Conservation (phyloP, 176 grass and related monocot species). For the Phoenix dactylifera region DNA sequence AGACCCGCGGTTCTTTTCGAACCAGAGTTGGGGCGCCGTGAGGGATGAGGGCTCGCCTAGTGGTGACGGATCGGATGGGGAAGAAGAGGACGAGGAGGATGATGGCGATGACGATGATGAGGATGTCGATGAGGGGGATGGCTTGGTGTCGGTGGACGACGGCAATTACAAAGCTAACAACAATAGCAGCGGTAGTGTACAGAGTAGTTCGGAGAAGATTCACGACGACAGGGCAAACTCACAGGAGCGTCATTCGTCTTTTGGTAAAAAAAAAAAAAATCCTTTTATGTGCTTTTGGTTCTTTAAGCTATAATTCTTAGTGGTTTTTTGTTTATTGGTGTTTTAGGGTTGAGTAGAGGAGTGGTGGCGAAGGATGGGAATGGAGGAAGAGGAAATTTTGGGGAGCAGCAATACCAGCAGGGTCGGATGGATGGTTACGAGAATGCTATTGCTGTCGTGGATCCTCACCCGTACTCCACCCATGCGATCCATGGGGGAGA, state of each 20-base stretch:
- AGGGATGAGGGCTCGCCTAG: conserved; percentile 4
- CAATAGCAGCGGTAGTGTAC: conserved; percentile 26
- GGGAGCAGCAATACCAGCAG: conserved; percentile 22
- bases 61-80: conserved; percentile 19
- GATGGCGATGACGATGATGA: conserved; percentile 14
- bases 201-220: conserved; percentile 26
- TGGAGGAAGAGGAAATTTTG: conserved; percentile 14
- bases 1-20: conserved; percentile 18
- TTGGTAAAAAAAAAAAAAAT: conserved; percentile 1
- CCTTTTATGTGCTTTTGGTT: not conserved
- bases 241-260: conserved; percentile 17
- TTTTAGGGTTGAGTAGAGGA: conserved; percentile 3
- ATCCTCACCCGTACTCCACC: conserved; percentile 13
- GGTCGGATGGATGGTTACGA: conserved; percentile 4
- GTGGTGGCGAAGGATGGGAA: conserved; percentile 9
- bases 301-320: conserved; percentile 12
- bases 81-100: conserved; percentile 33
- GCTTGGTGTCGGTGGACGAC: conserved; percentile 22
- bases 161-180: conserved; percentile 19
- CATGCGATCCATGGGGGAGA: conserved; percentile 13
- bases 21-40: conserved; percentile 9
- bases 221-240: conserved; percentile 8
- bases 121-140: conserved; percentile 24
- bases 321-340: conserved; percentile 3
- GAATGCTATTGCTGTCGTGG: conserved; percentile 6